Evolutionary conservation across 2,329 filamentous ascomycete genomes (phyloP), one percentile per base, ranked within the genome.

Genomic region (Albifimbria verrucaria): DNA sequence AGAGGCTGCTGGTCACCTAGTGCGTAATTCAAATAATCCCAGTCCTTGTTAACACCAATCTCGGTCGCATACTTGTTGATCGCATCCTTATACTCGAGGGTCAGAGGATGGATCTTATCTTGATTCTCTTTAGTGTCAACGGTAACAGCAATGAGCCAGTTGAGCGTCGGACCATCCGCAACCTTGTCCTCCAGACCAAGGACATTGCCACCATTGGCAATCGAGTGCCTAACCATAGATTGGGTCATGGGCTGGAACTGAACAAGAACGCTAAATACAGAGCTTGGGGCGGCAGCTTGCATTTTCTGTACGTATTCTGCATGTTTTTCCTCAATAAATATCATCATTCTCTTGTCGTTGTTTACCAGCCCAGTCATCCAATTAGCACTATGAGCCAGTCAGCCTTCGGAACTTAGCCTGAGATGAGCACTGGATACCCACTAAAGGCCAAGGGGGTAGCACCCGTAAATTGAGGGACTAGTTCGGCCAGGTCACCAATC

Each of bases 21-120:
- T 1, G 74, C 73, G 49, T 78, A 78, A 60, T 78, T 77, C 41
- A 77, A 63, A 54, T 73, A 78, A 26, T 70, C 62, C 61, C 67
- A 74, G 32, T 71, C 58, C 48, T 65, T 60, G 54, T 68, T 63
- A 3, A 61, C 55, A 20, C 64, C 65, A 22, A 68, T 54, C 47
- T 65, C 48, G 7, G 55, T 55, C 11, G 68, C 60, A 12, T 64
- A 64, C 3, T 54, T 51, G 45, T 67, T 59, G 23, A 68, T 56
- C 0, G 64, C 52, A 6, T 59, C 51, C 4, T 62, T 39, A 11
- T 67, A 62, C 32, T 64, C 59, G 17, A 63, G 49, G 15, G 62
- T 61, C 26, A 67, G 52, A 5, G 61, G 65, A 2, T 65, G 59
- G 25, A 74, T 66, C 17, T 68, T 67, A 6, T 57, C 52, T 53